phyloP scores from a whole-genome alignment of 352 stramenopile species.

The Ochromonadaceae sp. region DNA sequence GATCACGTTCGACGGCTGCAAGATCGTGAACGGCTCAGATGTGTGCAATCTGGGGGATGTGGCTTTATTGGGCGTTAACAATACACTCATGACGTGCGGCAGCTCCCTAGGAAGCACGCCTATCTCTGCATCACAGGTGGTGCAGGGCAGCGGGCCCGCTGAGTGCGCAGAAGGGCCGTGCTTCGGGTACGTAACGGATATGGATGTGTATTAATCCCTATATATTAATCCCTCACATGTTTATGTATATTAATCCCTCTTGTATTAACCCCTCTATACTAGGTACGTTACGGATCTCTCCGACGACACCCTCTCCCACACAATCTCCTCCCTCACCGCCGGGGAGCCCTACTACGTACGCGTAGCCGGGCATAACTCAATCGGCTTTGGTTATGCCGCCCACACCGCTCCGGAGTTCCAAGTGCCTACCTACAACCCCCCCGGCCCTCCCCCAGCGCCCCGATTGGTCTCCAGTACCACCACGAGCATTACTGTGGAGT shows the following conservation, averaged over 20 bases:
- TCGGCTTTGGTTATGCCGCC: constrained; percentile 54
- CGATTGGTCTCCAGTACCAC: constrained; percentile 62
- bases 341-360: constrained; percentile 72
- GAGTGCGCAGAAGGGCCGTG: constrained; percentile 29
- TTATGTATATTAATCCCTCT: too few relatives aligned
- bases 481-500: constrained; percentile 72
- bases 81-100: not conserved
- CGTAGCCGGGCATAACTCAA: constrained; percentile 63
- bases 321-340: constrained; percentile 52
- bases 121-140: not conserved
- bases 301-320: constrained; percentile 43
- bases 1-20: constrained; percentile 19
- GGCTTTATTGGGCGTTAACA: constrained; percentile 36
- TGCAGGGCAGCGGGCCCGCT: constrained; percentile 27
- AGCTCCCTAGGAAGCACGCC: not conserved
- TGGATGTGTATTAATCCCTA: not conserved
- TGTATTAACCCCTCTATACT: too few relatives aligned
- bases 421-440: constrained; percentile 63
- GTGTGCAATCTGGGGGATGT: constrained; percentile 80
- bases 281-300: constrained; percentile 50
- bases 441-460: constrained; percentile 60
- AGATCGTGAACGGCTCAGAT: constrained; percentile 34
- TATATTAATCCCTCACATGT: constrained; percentile 23
- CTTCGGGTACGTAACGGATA: constrained; percentile 28
- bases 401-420: constrained; percentile 53